Percentiles rank a stretch among this genome's conserved stretches.
These are phyloP conservation scores for Sclerotinia glacialis DNA, from an alignment of 2,329 filamentous ascomycete genomes.

Conservation along the genomic window DNA sequence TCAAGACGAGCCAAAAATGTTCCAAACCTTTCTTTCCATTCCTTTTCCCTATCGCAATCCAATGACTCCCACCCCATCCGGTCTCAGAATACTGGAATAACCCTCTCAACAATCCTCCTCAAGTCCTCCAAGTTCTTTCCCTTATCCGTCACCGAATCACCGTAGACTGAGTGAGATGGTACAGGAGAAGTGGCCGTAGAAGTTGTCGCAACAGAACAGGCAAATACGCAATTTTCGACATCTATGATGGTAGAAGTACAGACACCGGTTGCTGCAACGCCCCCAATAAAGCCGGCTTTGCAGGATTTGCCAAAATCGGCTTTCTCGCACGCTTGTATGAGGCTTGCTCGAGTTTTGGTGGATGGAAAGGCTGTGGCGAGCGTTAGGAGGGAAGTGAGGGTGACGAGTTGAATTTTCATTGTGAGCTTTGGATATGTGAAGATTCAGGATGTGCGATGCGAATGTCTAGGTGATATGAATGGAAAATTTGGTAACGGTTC, in stretches of 20 bases:
- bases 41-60: background rate
- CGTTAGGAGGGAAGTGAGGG: background rate
- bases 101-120: slow-evolving; percentile 1
- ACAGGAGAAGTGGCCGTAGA: background rate
- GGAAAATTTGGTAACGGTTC: background rate
- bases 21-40: background rate
- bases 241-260: background rate
- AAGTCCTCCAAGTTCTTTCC: background rate
- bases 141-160: background rate
- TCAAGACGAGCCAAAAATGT: background rate
- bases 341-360: no score
- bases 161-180: background rate
- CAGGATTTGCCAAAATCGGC: background rate
- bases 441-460: background rate
- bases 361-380: background rate
- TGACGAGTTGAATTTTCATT: background rate
- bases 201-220: background rate
- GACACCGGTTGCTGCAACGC: background rate
- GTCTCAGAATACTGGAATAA: background rate
- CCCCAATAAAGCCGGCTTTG: slow-evolving; percentile 1
- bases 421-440: background rate
- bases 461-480: background rate
- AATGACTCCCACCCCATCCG: background rate
- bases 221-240: background rate
- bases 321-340: background rate